Evolutionary conservation across 345 rosid species (phyloP), one percentile per base, ranked within the genome.

Genomic region (Hibiscus syriacus): DNA sequence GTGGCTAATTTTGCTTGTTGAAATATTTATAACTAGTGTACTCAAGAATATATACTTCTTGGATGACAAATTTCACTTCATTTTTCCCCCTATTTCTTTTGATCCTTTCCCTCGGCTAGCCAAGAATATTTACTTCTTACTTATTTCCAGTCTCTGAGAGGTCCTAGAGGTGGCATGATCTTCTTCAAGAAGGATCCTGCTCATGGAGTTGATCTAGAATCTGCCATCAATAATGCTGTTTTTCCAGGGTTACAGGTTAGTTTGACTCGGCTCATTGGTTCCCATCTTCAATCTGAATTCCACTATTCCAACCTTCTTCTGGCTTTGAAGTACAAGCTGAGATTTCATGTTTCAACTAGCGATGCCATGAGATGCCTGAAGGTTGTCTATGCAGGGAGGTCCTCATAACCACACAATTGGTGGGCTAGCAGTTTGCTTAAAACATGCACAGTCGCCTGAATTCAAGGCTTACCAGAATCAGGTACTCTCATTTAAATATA

Each of bases 161-260:
- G 97, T 78, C 98, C 97, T 49, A 86, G 97, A 82, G 98, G 97
- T 76, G 98, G 98, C 74, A 93, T 93, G 97, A 93, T 93, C 74
- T 93, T 93, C 78, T 93, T 93, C 79, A 86, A 25, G 73, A 90
- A 80, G 76, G 92, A 90, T 55, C 83, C 86, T 55, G 76, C 90
- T 71, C 87, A 81, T 61, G 98, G 98, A 23, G 89, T 87, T 77
- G 91, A 90, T 32, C 75, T 90, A 64, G 92, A 87, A 79, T 70
- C 92, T 72, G 92, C 97, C 62, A 76, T 93, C 58, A 93, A 93
- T 79, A 93, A 93, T 86, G 96, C 92, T 25, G 97, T 93, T 70
- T 93, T 93, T 70, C 96, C 97, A 10, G 97, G 98, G 68, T 79
- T 93, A 54, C 92, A 93, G 94, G 98, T 89, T 58, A 67, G 74